phyloP scores from a whole-genome alignment of 2,329 filamentous ascomycete species.

The Hymenoscyphus linearis region DNA sequence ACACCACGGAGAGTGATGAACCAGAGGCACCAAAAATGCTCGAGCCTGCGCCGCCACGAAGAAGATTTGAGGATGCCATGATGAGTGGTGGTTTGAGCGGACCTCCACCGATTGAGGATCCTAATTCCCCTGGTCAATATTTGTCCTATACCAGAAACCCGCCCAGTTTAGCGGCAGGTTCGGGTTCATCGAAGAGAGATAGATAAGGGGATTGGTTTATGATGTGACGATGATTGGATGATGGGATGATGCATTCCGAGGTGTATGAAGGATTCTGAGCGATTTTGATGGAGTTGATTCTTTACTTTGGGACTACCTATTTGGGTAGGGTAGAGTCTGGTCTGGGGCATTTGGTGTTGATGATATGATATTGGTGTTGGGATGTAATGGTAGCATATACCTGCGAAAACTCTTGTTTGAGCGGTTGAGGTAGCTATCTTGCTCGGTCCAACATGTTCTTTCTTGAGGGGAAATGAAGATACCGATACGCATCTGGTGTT shows the following conservation, averaged over 20 bases:
- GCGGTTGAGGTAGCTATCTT: not conserved
- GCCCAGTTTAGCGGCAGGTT: not conserved
- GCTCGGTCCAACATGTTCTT: not conserved
- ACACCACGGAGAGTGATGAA: conserved; percentile 14
- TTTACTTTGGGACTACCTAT: not conserved
- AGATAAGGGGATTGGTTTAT: not conserved
- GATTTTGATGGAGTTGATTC: not conserved
- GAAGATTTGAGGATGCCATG: conserved; percentile 21
- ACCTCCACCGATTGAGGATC: conserved; percentile 14
- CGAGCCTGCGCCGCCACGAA: conserved; percentile 22
- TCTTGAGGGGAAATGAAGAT: not conserved
- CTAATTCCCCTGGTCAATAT: conserved; percentile 16
- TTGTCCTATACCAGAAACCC: conserved; percentile 19
- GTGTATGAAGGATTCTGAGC: not conserved
- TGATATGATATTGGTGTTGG: not conserved
- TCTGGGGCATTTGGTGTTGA: not conserved
- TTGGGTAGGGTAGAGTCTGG: not conserved
- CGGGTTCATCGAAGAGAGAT: conserved; percentile 1
- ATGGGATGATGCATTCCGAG: not conserved
- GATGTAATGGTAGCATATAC: not conserved
- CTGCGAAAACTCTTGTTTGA: not conserved
- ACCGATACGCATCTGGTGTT: too few relatives aligned
- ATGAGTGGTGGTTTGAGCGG: conserved; percentile 29
- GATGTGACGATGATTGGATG: conserved; percentile 1
- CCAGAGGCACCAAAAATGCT: conserved; percentile 24